Conservation (phyloP, 2,329 filamentous ascomycete genomes). For the Colletotrichum lindemuthianum region DNA sequence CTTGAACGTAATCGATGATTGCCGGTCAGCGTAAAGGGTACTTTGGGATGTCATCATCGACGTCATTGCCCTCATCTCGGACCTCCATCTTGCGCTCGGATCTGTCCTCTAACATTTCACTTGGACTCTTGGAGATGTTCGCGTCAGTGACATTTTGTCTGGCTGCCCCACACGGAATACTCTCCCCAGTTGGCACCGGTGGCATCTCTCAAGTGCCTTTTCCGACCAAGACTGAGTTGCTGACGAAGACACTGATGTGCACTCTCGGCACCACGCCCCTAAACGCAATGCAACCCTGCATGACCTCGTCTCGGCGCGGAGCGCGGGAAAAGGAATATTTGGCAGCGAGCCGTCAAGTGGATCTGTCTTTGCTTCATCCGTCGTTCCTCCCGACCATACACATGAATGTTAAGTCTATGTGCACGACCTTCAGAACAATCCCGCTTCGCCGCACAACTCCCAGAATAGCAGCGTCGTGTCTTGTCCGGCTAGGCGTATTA, state of each 20-base stretch:
- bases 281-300: conserved; percentile 20
- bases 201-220: no score
- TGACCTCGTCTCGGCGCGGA: conserved; percentile 13
- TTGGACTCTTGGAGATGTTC: neutral
- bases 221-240: conserved; percentile 9
- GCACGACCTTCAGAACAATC: conserved; percentile 2
- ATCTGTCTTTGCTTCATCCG: conserved; percentile 2
- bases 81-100: conserved; percentile 5
- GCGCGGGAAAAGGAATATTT: conserved; percentile 5
- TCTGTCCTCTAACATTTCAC: neutral
- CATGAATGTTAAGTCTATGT: neutral
- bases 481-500: conserved; percentile 2
- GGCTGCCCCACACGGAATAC: no score
- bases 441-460: conserved; percentile 1
- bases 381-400: neutral
- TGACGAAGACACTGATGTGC: conserved; percentile 12
- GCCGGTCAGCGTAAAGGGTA: neutral
- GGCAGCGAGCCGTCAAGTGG: conserved; percentile 13
- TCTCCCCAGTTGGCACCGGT: no score
- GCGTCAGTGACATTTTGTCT: no score
- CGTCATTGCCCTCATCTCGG: conserved; percentile 17
- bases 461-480: conserved; percentile 10
- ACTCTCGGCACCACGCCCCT: conserved; percentile 7
- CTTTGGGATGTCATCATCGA: conserved; percentile 3
- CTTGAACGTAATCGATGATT: neutral